A percentile compares a stretch with the other conserved stretches of the same genome.
Evolutionary conservation across 805 yeast species (phyloP).

Genomic region (Wickerhamomyces sydowiorum): DNA sequence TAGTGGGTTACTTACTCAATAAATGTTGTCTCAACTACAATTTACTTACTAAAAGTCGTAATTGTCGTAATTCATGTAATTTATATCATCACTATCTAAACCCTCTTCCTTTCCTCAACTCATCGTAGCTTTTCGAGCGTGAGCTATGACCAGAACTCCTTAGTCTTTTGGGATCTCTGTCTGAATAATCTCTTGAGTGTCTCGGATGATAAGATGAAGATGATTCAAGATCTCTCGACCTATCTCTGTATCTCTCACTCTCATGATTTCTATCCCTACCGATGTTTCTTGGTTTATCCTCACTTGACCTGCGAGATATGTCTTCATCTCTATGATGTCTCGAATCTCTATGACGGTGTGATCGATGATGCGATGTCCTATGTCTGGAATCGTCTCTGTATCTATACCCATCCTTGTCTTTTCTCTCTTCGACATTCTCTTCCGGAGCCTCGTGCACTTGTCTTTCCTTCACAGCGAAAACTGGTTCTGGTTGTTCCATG

Average conservation of each 20-base stretch:
- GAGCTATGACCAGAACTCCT: neutral
- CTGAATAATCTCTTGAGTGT: neutral
- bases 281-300: neutral
- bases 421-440: no score
- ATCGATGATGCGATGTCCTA: neutral
- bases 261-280: neutral
- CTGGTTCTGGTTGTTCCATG: neutral
- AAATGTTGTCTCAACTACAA: neutral
- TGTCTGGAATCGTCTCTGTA: neutral
- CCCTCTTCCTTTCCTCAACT: conserved; percentile 1
- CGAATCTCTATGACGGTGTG: neutral
- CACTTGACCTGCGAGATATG: no score
- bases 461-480: no score
- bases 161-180: neutral
- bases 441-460: no score
- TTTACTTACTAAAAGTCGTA: no score
- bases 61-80: no score
- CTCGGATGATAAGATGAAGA: neutral
- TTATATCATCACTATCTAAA: neutral
- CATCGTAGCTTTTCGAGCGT: neutral
- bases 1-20: neutral
- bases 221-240: no score
- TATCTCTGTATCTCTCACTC: no score
- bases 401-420: neutral
- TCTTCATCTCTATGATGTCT: neutral